A percentile compares a stretch with the other conserved stretches of the same genome.
Conservation (phyloP, 192 early-diverging fungal genomes). For the Mortierella alpina region DNA sequence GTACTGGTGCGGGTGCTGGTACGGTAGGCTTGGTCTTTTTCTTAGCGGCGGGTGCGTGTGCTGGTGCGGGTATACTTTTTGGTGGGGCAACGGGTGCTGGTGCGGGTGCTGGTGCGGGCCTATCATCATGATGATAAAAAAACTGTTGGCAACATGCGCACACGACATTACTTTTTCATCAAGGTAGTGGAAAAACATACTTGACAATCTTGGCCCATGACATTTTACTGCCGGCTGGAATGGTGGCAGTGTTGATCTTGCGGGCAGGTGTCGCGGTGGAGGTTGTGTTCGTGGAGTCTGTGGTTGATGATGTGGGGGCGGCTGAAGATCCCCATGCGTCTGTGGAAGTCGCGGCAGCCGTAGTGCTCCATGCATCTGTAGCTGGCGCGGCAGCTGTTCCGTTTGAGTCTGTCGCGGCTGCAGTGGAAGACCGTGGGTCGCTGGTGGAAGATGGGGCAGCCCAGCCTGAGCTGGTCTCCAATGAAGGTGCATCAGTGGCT, state of each 20-base stretch:
- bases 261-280: slow-evolving; percentile 17
- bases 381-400: slow-evolving; percentile 2
- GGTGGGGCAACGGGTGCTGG: slow-evolving; percentile 53
- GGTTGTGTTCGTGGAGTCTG: background rate
- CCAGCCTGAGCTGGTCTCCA: slow-evolving; percentile 9
- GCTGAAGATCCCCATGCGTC: slow-evolving; percentile 33
- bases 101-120: slow-evolving; percentile 59
- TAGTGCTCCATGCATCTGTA: slow-evolving; percentile 12
- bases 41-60: slow-evolving; percentile 40
- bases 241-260: slow-evolving; percentile 51
- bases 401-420: slow-evolving; percentile 4
- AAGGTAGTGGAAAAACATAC: slow-evolving; percentile 47
- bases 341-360: background rate
- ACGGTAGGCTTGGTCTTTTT: slow-evolving; percentile 53
- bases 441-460: slow-evolving; percentile 9
- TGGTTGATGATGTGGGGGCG: background rate
- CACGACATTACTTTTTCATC: background rate
- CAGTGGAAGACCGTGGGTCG: background rate
- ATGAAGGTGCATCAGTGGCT: background rate
- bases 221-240: slow-evolving; percentile 52
- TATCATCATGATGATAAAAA: background rate
- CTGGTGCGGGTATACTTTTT: slow-evolving; percentile 34
- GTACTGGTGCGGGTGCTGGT: slow-evolving; percentile 11
- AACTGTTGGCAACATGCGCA: background rate
- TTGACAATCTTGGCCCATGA: slow-evolving; percentile 77